phyloP scores from a whole-genome alignment of 2,329 filamentous ascomycete genomes.

The Colletotrichum eleusines region DNA sequence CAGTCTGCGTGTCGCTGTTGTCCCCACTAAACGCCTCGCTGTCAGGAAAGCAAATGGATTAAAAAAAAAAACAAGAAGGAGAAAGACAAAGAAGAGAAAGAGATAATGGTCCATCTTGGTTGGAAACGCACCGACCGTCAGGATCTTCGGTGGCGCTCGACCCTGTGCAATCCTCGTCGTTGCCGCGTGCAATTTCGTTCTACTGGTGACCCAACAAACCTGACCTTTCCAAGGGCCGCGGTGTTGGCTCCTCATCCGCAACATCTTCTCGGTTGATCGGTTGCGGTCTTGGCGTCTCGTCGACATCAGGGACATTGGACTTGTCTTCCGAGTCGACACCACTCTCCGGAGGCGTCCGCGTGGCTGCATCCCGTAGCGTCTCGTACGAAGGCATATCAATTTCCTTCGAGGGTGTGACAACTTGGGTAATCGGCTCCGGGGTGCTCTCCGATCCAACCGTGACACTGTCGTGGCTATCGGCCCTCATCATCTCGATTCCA shows the following conservation, averaged over 20 bases:
- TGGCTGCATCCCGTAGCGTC: slow-evolving; percentile 44
- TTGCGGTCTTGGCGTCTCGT: slow-evolving; percentile 60
- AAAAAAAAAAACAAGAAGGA: slow-evolving; percentile 36
- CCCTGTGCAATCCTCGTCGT: slow-evolving; percentile 4
- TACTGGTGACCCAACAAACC: slow-evolving; percentile 29
- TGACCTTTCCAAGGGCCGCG: slow-evolving; percentile 48
- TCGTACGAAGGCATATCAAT: slow-evolving; percentile 49
- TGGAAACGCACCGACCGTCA: not conserved
- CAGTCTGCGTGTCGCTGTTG: slow-evolving; percentile 41
- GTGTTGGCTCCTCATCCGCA: slow-evolving; percentile 56
- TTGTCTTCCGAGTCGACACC: slow-evolving; percentile 43
- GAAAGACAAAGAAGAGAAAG: slow-evolving; percentile 19
- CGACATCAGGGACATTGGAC: slow-evolving; percentile 46
- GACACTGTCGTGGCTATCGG: slow-evolving; percentile 91
- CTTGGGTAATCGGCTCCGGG: slow-evolving; percentile 64
- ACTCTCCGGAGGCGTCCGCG: slow-evolving; percentile 49
- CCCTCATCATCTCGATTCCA: slow-evolving; percentile 97
- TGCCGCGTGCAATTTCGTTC: slow-evolving; percentile 31
- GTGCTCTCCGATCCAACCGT: slow-evolving; percentile 63
- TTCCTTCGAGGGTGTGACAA: slow-evolving; percentile 63
- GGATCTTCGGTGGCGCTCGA: slow-evolving; percentile 8
- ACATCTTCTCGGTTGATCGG: slow-evolving; percentile 42
- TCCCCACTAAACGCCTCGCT: slow-evolving; percentile 41
- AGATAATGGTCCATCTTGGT: slow-evolving; percentile 18
- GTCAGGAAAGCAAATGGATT: slow-evolving; percentile 32